A percentile compares a stretch with the other conserved stretches of the same genome.
These are phyloP conservation scores for Cenococcum geophilum DNA, from an alignment of 495 filamentous ascomycete genomes.

Conservation along the genomic window DNA sequence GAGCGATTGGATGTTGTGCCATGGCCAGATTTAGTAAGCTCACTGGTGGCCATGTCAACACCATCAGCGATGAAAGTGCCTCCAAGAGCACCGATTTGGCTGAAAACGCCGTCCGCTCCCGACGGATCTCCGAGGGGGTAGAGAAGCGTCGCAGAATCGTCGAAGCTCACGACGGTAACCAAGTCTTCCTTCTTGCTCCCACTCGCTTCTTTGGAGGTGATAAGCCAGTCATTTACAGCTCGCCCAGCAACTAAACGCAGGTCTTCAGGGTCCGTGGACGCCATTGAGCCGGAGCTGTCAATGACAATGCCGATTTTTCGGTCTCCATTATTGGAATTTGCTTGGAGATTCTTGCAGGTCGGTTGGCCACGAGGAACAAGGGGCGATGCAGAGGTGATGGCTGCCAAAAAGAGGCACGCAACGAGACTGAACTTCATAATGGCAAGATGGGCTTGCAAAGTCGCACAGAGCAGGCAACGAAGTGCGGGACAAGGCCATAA, in stretches of 20 bases:
- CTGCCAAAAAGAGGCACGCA: conserved; percentile 5
- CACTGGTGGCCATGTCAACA: conserved; percentile 17
- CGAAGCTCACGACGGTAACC: conserved; percentile 29
- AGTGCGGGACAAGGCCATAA: not conserved
- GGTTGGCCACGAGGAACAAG: conserved; percentile 11
- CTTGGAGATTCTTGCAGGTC: conserved; percentile 16
- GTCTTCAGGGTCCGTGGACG: conserved; percentile 18
- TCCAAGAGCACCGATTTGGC: conserved; percentile 13
- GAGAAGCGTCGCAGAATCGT: conserved; percentile 12
- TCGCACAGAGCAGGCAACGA: not conserved
- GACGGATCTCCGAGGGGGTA: conserved; percentile 29
- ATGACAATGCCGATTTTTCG: conserved; percentile 27
- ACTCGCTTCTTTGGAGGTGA: conserved; percentile 16
- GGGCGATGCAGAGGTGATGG: conserved; percentile 4
- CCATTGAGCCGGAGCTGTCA: conserved; percentile 27
- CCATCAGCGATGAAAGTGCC: conserved; percentile 27
- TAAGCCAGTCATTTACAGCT: conserved; percentile 21
- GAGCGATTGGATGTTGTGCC: conserved; percentile 23
- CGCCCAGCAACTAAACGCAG: conserved; percentile 20
- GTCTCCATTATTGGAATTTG: conserved; percentile 22
- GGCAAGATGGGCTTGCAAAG: not conserved
- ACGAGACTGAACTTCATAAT: conserved; percentile 12
- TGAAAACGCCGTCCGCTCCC: conserved; percentile 18
- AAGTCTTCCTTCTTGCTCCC: conserved; percentile 21
- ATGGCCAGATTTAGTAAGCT: conserved; percentile 24